A percentile compares a stretch with the other conserved stretches of the same genome.
Evolutionary conservation across 2,329 filamentous ascomycete species (phyloP).

Genomic region (Rasamsonia emersonii): DNA sequence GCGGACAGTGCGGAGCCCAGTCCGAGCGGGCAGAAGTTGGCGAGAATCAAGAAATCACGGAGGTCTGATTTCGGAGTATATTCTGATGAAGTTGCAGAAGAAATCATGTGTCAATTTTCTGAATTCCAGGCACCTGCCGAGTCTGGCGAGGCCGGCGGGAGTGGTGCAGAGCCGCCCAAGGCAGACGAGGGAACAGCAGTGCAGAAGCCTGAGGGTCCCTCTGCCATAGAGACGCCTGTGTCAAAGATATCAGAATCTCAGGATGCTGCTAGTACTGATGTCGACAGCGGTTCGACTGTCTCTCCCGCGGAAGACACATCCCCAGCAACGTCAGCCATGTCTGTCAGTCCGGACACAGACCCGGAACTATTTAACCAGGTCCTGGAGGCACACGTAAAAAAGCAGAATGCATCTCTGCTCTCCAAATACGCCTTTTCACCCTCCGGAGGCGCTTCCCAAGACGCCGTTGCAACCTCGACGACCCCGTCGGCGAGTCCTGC

Average conservation of each 20-base stretch:
- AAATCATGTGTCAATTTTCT: constrained; percentile 39
- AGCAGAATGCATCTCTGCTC: constrained; percentile 27
- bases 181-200: too few species aligned
- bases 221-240: constrained; percentile 1
- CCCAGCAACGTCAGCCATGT: constrained; percentile 3
- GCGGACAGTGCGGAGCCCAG: constrained; percentile 25
- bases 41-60: constrained; percentile 32
- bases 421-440: constrained; percentile 31
- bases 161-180: too few species aligned
- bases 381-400: constrained; percentile 27
- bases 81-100: constrained; percentile 45
- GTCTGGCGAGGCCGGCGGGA: too few species aligned
- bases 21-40: constrained; percentile 29
- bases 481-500: constrained; percentile 2
- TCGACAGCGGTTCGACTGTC: constrained; percentile 1
- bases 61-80: constrained; percentile 41
- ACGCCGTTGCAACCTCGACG: neutral
- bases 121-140: constrained; percentile 18
- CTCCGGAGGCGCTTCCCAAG: constrained; percentile 10
- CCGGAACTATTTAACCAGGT: constrained; percentile 24
- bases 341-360: constrained; percentile 12
- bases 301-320: neutral
- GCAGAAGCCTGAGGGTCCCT: constrained; percentile 1
- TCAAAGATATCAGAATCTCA: neutral
- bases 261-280: constrained; percentile 1